These are phyloP conservation scores for Triadica sebifera DNA, from an alignment of 345 rosid genomes.

Conservation along the genomic window DNA sequence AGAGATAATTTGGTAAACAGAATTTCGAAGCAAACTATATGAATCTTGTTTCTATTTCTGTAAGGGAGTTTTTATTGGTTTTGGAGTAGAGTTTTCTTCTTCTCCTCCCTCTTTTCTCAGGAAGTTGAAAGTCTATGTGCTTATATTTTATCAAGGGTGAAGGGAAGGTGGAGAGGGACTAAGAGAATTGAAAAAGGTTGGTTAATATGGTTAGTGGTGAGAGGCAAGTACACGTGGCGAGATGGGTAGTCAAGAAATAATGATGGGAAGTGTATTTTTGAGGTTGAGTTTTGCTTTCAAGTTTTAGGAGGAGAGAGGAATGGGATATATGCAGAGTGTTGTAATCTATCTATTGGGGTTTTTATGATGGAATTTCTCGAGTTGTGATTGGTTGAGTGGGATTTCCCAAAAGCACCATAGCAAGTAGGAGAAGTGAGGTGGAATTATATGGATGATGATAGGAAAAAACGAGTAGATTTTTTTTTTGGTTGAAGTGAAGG, in stretches of 20 bases:
- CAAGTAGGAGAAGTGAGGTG: slow-evolving; percentile 9
- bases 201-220: slow-evolving; percentile 57
- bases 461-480: no score
- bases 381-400: slow-evolving; percentile 59
- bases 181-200: slow-evolving; percentile 25
- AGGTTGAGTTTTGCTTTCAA: slow-evolving; percentile 48
- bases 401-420: slow-evolving; percentile 31
- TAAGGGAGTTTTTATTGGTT: background rate
- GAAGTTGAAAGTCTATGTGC: slow-evolving; percentile 5
- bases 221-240: slow-evolving; percentile 67
- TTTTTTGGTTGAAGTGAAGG: no score
- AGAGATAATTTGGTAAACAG: background rate
- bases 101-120: background rate
- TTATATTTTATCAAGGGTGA: slow-evolving; percentile 21
- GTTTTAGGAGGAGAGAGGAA: slow-evolving; percentile 7
- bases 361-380: slow-evolving; percentile 39
- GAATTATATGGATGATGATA: slow-evolving; percentile 23
- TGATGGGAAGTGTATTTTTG: slow-evolving; percentile 31
- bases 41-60: background rate
- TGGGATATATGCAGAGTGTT: background rate
- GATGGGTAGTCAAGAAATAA: slow-evolving; percentile 24
- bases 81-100: slow-evolving; percentile 5
- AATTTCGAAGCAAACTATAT: background rate
- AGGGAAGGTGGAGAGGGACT: slow-evolving; percentile 3
- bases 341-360: slow-evolving; percentile 37